Base-by-base conservation (phyloP, 176 grass and related monocot genomes). In the Guadua angustifolia region DNA sequence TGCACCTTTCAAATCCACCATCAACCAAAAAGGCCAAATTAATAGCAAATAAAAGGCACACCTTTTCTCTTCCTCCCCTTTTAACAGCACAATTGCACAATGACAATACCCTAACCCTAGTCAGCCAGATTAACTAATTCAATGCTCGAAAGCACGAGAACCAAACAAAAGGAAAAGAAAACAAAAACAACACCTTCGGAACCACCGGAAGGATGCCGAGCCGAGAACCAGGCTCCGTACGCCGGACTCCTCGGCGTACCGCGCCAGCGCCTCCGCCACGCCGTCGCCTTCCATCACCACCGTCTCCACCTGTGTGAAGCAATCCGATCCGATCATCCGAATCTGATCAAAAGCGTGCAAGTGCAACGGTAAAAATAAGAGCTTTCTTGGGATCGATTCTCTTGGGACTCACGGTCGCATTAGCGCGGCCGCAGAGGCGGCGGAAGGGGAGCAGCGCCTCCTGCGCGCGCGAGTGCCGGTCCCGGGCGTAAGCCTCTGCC, bases 151-250 rank as follows among this genome's bases (percentile, higher is more conserved):
- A 84, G 75, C 75, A 88, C 66, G 61, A 57, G 18, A 62, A 13
- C 12, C 17, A 1, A 40, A 62, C n/a, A n/a, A 71, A 40, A 59
- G 21, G 0, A 1, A 57, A 35, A 1, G 11, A 1, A 29, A 33
- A 60, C 5, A 39, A 33, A 5, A 38, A 73, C 16, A 32, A 32
- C 10, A 92, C 95, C 88, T 93, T 40, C 79, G 83, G 32, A 94
- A 69, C 88, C 74, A 93, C 72, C 66, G 39, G 65, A 87, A 59
- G 59, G 90, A 89, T 36, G 82, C 80, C 0, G 85, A 86, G 66
- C 95, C 95, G 14, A 98, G 65, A 38, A 98, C 93, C 63, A 98
- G 83, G 86, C 78, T 93, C 85, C 66, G 88, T n/a, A 79, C 87
- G 84, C 91, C 82, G 44, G 85, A 91, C 25, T 88, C 82, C 25